Base-by-base conservation (phyloP, 768 basidiomycete genomes). In the Pisolithus sp. region DNA sequence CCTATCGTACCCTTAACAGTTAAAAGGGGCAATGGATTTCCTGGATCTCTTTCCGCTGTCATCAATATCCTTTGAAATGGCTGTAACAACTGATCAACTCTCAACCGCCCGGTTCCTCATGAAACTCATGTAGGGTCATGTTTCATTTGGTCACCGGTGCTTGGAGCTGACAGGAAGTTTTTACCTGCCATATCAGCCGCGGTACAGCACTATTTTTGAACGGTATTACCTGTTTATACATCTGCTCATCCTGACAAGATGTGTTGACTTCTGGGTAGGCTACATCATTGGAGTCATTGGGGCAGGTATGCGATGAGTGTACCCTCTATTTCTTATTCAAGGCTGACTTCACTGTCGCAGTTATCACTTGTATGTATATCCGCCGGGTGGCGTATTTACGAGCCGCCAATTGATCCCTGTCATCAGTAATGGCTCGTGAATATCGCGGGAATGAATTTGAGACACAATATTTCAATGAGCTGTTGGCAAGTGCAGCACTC, bases 121-220 rank as follows among this genome's bases (percentile, higher is more conserved):
- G 12, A 3, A 12, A 13, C 2, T 92, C 63, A 89, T 88, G 88
- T 89, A 58, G 44, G 84, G 55, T 31, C 13, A 75, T 21, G 8
- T 30, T 43, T 12, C 31, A 34, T 34, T 39, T 15, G 40, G 31
- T 5, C 13, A 12, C 31, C 12, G 5, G 12, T 13, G 13, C 31
- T 12, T 10, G 31, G 31, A 31, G 9, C 31, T 31, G 9, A 31
- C 12, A 13, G 12, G 31, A 31, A 12, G 31, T 31, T 31, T n/a
- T 31, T 9, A 31, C 31, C 10, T 12, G 10, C 7, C 31, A 2
- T 31, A 13, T 31, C 57, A 89, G 88, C 15, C 91, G 89, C 64
- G 89, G 89, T 62, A 93, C 90, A 3, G 89, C 90, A 39, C 73
- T 92, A 41, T 91, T 93, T 71, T 90, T 89, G 26, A 90, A 93